Percentiles rank a stretch among this genome's conserved stretches.
phyloP scores from a whole-genome alignment of 306 rosid genomes.

The Pterocarpus santalinus region DNA sequence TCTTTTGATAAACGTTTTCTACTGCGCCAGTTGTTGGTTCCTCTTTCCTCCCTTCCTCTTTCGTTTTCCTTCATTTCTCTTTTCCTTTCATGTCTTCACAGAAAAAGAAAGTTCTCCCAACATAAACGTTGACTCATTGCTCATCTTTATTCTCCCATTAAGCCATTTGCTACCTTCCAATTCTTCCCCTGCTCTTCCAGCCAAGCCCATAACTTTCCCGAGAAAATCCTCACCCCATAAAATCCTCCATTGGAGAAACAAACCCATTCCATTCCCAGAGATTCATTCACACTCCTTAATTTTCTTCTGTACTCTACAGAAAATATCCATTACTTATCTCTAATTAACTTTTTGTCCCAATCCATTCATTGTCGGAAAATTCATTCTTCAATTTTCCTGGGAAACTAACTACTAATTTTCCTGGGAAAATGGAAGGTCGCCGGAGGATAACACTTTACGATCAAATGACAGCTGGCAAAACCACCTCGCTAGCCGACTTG shows the following conservation, averaged over 20 bases:
- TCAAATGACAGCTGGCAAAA: slow-evolving; percentile 70
- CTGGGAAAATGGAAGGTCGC: slow-evolving; percentile 62
- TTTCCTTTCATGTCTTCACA: slow-evolving; percentile 24
- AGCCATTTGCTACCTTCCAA: not conserved
- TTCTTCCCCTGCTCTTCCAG: not conserved
- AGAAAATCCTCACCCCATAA: not conserved
- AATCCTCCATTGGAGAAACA: slow-evolving; percentile 29
- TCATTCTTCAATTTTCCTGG: slow-evolving; percentile 10
- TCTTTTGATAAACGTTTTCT: not conserved
- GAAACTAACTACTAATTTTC: not conserved
- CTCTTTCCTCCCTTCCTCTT: slow-evolving; percentile 1
- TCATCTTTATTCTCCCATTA: slow-evolving; percentile 22
- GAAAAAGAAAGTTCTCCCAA: slow-evolving; percentile 36
- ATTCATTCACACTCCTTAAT: slow-evolving; percentile 4
- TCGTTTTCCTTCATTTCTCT: not conserved
- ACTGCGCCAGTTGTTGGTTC: slow-evolving; percentile 6
- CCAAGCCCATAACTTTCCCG: not conserved
- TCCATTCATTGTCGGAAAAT: not conserved
- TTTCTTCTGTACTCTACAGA: no score
- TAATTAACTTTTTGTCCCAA: not conserved
- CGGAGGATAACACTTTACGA: slow-evolving; percentile 80
- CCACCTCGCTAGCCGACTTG: slow-evolving; percentile 56
- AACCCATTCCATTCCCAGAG: slow-evolving; percentile 1
- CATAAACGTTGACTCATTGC: slow-evolving; percentile 50
- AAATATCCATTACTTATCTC: not conserved